phyloP scores from a whole-genome alignment of 2,329 filamentous ascomycete species.

The Colletotrichum tropicicola region DNA sequence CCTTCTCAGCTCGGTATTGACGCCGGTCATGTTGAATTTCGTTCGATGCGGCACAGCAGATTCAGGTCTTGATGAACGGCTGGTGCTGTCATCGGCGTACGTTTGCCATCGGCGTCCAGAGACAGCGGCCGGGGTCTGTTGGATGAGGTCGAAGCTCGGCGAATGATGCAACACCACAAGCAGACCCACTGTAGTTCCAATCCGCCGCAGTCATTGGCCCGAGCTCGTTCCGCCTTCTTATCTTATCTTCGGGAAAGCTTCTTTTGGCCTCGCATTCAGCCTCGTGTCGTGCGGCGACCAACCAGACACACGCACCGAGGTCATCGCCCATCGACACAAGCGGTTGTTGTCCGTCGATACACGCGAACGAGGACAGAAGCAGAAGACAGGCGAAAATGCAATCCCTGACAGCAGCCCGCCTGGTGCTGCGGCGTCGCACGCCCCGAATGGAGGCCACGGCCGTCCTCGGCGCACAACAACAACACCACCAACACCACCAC shows the following conservation, averaged over 20 bases:
- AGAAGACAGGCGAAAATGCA: too few relatives aligned
- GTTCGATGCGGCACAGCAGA: background rate
- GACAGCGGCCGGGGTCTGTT: background rate
- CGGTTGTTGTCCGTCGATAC: too few relatives aligned
- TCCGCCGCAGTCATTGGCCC: background rate
- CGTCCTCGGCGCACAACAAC: background rate
- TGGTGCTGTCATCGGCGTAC: background rate
- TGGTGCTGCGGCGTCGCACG: background rate
- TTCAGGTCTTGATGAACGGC: background rate
- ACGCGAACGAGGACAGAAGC: background rate
- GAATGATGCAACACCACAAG: constrained; percentile 12
- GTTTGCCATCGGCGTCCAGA: too few relatives aligned
- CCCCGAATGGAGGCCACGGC: background rate
- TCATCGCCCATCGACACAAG: too few relatives aligned
- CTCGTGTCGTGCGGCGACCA: too few relatives aligned
- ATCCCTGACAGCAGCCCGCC: background rate
- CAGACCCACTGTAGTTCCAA: background rate
- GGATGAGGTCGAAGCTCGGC: background rate
- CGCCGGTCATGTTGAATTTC: constrained; percentile 18
- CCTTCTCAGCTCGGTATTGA: constrained; percentile 70
- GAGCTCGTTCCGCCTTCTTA: background rate
- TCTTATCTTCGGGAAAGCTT: constrained; percentile 7
- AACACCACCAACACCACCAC: too few relatives aligned
- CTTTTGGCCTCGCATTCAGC: too few relatives aligned
- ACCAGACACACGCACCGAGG: too few relatives aligned